Percentiles rank a stretch among this genome's conserved stretches.
Evolutionary conservation across 2,329 filamentous ascomycete genomes (phyloP).

Genomic region (Gnomoniopsis sp.): DNA sequence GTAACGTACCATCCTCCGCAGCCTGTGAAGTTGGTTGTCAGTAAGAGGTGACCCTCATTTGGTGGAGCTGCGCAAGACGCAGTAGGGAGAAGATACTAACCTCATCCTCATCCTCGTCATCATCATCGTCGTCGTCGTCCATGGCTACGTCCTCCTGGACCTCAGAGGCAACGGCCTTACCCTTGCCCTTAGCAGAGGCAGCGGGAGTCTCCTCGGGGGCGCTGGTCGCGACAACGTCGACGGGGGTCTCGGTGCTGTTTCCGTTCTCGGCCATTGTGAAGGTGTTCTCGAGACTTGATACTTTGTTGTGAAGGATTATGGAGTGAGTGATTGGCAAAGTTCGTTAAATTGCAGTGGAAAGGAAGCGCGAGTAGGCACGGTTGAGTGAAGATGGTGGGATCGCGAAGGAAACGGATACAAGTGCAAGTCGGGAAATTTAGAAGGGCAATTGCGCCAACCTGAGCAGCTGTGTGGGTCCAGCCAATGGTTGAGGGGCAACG

Average conservation of each 20-base stretch:
- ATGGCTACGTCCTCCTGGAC: slow-evolving; percentile 59
- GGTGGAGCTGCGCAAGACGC: background rate
- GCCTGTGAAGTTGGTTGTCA: slow-evolving; percentile 25
- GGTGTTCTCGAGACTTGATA: slow-evolving; percentile 16
- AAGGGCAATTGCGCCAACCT: background rate
- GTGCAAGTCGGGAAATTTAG: background rate
- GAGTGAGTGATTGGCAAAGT: background rate
- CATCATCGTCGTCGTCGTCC: slow-evolving; percentile 72
- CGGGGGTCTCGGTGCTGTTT: slow-evolving; percentile 42
- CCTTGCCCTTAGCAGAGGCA: slow-evolving; percentile 72
- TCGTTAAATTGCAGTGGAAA: background rate
- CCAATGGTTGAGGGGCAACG: slow-evolving; percentile 2
- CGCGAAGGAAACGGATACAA: background rate
- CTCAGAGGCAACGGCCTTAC: slow-evolving; percentile 64
- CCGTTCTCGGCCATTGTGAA: slow-evolving; percentile 48
- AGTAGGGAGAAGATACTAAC: slow-evolving; percentile 20
- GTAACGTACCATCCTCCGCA: slow-evolving; percentile 28
- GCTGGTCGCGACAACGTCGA: slow-evolving; percentile 31
- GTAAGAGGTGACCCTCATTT: slow-evolving; percentile 8
- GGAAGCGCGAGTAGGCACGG: background rate
- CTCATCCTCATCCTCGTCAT: slow-evolving; percentile 59
- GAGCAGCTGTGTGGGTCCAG: slow-evolving; percentile 5
- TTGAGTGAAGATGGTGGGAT: background rate
- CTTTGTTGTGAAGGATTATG: slow-evolving; percentile 3
- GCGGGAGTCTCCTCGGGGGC: slow-evolving; percentile 29